Percentiles rank a stretch among this genome's conserved stretches.
phyloP scores from a whole-genome alignment of 2,329 filamentous ascomycete genomes.

The Fusarium graminum region DNA sequence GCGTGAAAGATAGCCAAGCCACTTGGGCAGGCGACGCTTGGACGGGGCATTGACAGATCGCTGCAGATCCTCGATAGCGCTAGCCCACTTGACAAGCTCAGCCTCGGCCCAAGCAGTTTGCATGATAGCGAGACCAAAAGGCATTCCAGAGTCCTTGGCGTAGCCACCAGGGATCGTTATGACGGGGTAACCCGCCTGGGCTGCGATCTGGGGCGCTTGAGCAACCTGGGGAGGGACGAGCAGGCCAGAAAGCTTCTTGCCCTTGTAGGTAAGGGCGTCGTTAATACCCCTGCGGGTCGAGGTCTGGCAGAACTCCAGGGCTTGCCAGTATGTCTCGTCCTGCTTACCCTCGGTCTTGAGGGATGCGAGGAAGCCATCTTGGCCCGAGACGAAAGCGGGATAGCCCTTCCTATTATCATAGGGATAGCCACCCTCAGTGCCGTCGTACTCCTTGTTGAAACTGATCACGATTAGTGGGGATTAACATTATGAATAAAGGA shows the following conservation, averaged over 20 bases:
- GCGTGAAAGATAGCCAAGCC: conserved; percentile 63
- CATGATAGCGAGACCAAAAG: conserved; percentile 70
- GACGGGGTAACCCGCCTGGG: conserved; percentile 81
- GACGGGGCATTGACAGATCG: conserved; percentile 57
- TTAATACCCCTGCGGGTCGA: conserved; percentile 77
- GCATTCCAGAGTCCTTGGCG: conserved; percentile 67
- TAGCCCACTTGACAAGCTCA: conserved; percentile 70
- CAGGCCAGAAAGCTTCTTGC: conserved; percentile 68
- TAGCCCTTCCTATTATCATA: conserved; percentile 59
- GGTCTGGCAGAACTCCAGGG: conserved; percentile 70
- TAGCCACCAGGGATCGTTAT: conserved; percentile 76
- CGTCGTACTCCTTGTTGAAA: conserved; percentile 74
- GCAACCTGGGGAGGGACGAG: conserved; percentile 77
- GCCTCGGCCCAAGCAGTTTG: conserved; percentile 72
- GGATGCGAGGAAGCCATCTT: conserved; percentile 77
- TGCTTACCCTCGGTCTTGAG: conserved; percentile 70
- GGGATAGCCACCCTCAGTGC: conserved; percentile 75
- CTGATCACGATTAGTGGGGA: conserved; percentile 59
- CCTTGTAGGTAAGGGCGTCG: conserved; percentile 67
- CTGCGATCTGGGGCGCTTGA: conserved; percentile 76
- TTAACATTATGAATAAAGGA: fast-evolving
- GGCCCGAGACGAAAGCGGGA: conserved; percentile 76
- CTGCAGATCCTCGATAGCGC: conserved; percentile 72
- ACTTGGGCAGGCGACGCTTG: conserved; percentile 64
- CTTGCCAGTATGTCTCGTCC: conserved; percentile 76